Percentiles rank a stretch among this genome's conserved stretches.
Conservation (phyloP, 352 stramenopile species). For the Thalassiosira hispida region DNA sequence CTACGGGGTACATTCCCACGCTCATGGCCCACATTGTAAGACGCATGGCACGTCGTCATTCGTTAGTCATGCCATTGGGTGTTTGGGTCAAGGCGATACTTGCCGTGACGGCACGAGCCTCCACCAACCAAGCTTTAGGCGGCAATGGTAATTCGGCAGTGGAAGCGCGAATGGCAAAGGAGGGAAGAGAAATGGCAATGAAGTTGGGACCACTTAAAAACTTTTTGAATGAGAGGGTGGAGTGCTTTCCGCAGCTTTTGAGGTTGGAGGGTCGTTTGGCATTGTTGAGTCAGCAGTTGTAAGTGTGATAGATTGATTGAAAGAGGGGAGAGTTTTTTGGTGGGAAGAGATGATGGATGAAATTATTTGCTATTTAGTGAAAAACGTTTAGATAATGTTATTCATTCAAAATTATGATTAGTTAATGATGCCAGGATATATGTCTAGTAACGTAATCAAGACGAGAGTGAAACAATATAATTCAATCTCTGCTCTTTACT, state of each 20-base stretch:
- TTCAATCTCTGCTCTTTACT: too few relatives aligned
- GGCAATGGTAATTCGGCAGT: not conserved
- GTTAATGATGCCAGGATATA: too few relatives aligned
- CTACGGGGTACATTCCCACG: slow-evolving; percentile 41
- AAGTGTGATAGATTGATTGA: too few relatives aligned
- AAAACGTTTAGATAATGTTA: too few relatives aligned
- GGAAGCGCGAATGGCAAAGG: slow-evolving; percentile 34
- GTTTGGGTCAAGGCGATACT: slow-evolving; percentile 75
- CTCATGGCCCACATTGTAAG: slow-evolving; percentile 75
- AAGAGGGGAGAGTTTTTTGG: too few relatives aligned
- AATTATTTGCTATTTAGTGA: too few relatives aligned
- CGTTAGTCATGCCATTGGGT: slow-evolving; percentile 57
- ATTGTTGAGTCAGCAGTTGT: slow-evolving; percentile 56
- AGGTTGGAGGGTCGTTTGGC: slow-evolving; percentile 74
- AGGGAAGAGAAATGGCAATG: slow-evolving; percentile 50
- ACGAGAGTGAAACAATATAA: too few relatives aligned
- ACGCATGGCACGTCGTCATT: slow-evolving; percentile 67
- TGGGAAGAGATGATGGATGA: too few relatives aligned
- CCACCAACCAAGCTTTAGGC: slow-evolving; percentile 7
- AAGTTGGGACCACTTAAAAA: slow-evolving; percentile 72
- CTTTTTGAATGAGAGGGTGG: slow-evolving; percentile 77
- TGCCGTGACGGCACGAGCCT: slow-evolving; percentile 25
- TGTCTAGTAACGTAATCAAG: too few relatives aligned
- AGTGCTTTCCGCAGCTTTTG: slow-evolving; percentile 78
- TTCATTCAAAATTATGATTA: too few relatives aligned